Percentiles rank a stretch among this genome's conserved stretches.
Conservation (phyloP, 306 rosid genomes). For the Cucurbita ficifolia region DNA sequence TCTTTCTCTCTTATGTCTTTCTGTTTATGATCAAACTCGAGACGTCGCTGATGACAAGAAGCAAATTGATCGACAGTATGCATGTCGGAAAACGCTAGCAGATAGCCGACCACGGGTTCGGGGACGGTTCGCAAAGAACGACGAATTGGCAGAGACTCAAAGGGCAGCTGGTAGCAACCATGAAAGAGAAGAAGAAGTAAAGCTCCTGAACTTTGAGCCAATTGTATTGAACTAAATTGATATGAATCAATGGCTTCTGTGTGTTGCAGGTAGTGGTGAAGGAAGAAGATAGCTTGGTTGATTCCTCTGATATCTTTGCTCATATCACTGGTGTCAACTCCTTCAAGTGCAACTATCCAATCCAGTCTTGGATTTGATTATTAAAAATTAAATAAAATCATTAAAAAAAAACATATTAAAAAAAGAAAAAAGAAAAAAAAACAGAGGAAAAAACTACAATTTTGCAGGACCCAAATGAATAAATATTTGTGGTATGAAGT, state of each 20-base stretch:
- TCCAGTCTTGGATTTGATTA: slow-evolving; percentile 76
- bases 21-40: background rate
- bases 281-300: slow-evolving; percentile 88
- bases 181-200: slow-evolving; percentile 82
- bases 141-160: slow-evolving; percentile 62
- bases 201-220: slow-evolving; percentile 9
- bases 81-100: slow-evolving; percentile 89
- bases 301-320: slow-evolving; percentile 88
- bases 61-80: slow-evolving; percentile 45
- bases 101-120: slow-evolving; percentile 94
- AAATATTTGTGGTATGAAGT: background rate
- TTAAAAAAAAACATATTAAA: background rate
- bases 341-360: slow-evolving; percentile 79
- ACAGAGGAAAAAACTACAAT: background rate
- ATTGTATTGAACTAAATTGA: too few relatives aligned
- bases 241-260: background rate
- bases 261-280: slow-evolving; percentile 63
- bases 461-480: slow-evolving; percentile 9
- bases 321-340: slow-evolving; percentile 99
- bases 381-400: too few relatives aligned
- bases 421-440: background rate
- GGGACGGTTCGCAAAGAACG: slow-evolving; percentile 95
- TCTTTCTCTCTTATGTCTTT: background rate
- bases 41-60: slow-evolving; percentile 9
- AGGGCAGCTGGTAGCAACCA: slow-evolving; percentile 53